Base-by-base conservation (phyloP, 495 filamentous ascomycete species). In the Usnea hakonensis region DNA sequence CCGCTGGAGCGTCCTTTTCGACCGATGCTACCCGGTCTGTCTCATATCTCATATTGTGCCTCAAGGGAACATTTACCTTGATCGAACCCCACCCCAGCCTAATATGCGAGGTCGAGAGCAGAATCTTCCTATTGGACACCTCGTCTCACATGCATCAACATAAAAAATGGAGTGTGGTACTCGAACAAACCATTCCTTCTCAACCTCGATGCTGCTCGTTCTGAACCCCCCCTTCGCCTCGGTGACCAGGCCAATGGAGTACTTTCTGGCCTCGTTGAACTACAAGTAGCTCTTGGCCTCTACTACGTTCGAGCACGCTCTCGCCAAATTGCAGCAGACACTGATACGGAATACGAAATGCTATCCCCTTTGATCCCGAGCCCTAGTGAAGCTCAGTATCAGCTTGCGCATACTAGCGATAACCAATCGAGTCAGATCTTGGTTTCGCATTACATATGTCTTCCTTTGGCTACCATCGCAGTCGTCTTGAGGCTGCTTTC, bases 391-490 rank as follows among this genome's bases (percentile, higher is more conserved):
- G 23, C 13, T 6, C 40, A 44, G 35, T 35, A 36, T 30, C 57
- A 58, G 26, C 57, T 58, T 32, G 57, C 57, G 30, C 40, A 58
- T 19, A 58, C 44, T 7, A 28, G 44, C 26, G 57, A 58, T n/a
- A n/a, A 46, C 36, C 17, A 16, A 46, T 40, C 57, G 21, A 33
- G 40, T 17, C 26, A 58, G 21, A 60, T 60, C 32, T 36, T 60
- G 5, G 44, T 26, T 19, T 28, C 36, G 23, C 43, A 46, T 23
- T 30, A 26, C 21, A 60, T 53, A 37, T 53, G 44, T 53, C 35
- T 60, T 26, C 37, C 36, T 7, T 8, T 53, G 2, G 58, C 58
- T 30, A 48, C 37, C 5, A 28, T 14, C 7, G 58, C 46, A 5
- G 58, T 60, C 8, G 3, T 21, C 16, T 38, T 60, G 23, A 60